Evolutionary conservation across 306 rosid species (phyloP), one percentile per base, ranked within the genome.

Genomic region (Ziziphus jujuba): DNA sequence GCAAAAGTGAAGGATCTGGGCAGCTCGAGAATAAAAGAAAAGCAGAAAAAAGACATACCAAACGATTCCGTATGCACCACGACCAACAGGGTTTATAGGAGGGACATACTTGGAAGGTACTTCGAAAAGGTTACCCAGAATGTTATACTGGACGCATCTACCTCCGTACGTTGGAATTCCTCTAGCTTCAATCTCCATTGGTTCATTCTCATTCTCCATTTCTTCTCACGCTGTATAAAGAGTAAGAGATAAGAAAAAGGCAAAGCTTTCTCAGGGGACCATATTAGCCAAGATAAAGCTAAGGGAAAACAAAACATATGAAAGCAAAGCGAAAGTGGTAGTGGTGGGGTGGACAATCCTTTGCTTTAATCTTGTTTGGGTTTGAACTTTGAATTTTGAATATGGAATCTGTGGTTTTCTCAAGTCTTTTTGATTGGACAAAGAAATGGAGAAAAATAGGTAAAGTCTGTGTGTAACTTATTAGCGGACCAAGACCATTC

Each of bases 41-140:
- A n/a, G 4, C 16, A 11, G 0, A 24, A 5, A 38, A 35, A 19
- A 19, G n/a, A 35, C 11, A 17, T 63, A 93, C 98, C 98, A 93
- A 66, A 93, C 97, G 86, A 90, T 82, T 80, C 96, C 98, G 77
- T 90, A 90, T 5, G 98, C 95, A 50, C 98, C 98, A 52, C 98
- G 95, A 23, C 98, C 97, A 38, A 93, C 95, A 35, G 98, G 98
- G 36, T 84, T 84, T 1, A 93, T 78, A 19, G 98, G 95, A 25
- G 98, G 96, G 34, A 71, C 78, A 61, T 90, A 93, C 38, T 93
- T 90, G 50, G 90, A 70, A 25, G 84, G 84, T 52, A 93, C 85
- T 63, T 93, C 89, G 43, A 93, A 93, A 54, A 75, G 43, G 78
- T 82, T 90, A 20, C 98, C 98, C 49, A 93, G 75, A 59, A 93